Evolutionary conservation across 306 rosid genomes (phyloP).

Genomic region (Fagus sylvatica): DNA sequence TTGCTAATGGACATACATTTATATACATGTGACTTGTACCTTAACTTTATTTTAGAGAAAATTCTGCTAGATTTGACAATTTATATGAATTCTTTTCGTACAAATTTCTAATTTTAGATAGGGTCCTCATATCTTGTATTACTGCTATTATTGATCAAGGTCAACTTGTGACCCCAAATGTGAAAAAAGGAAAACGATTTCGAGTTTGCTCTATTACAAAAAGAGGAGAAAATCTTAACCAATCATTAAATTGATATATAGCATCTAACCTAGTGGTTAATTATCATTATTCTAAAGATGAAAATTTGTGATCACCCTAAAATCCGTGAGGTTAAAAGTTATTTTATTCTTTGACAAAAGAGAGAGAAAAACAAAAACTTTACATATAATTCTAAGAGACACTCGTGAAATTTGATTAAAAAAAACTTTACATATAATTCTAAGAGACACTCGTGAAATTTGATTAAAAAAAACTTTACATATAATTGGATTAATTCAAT

Average conservation of each 20-base stretch:
- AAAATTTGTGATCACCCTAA: background rate
- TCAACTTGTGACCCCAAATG: constrained; percentile 3
- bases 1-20: too few relatives aligned
- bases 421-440: background rate
- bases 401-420: too few relatives aligned
- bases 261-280: background rate
- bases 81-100: background rate
- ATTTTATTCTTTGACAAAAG: background rate
- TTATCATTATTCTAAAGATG: background rate
- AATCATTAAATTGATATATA: background rate
- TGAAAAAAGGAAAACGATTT: background rate
- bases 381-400: background rate
- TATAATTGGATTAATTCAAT: background rate
- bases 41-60: background rate
- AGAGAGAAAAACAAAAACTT: background rate
- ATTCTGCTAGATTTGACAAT: background rate
- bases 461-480: background rate
- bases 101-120: background rate
- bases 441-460: background rate
- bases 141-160: background rate
- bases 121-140: background rate
- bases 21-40: background rate
- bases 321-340: background rate
- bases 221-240: background rate
- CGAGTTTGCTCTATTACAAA: background rate